A percentile compares a stretch with the other conserved stretches of the same genome.
These are phyloP conservation scores for Nicotiana attenuata DNA, from an alignment of 257 asterid species.

Conservation along the genomic window DNA sequence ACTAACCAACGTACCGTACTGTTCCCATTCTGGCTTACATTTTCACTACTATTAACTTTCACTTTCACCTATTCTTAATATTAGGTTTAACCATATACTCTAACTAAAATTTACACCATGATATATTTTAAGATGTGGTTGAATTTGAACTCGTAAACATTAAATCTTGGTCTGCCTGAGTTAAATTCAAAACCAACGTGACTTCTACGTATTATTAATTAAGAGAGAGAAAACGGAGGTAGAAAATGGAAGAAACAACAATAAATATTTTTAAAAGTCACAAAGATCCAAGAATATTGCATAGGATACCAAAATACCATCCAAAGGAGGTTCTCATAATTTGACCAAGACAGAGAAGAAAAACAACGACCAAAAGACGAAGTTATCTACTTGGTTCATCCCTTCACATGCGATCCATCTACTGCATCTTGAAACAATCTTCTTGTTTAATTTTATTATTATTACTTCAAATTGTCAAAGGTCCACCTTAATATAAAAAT, in stretches of 20 bases:
- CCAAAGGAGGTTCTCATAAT: constrained; percentile 7
- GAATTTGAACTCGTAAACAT: too few relatives aligned
- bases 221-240: neutral
- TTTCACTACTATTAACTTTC: neutral
- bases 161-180: neutral
- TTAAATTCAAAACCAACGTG: neutral
- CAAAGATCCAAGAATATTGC: neutral
- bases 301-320: constrained; percentile 11
- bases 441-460: too few relatives aligned
- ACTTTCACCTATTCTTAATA: neutral
- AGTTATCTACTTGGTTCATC: constrained; percentile 8
- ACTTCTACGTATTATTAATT: neutral
- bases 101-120: neutral
- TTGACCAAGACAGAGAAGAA: constrained; percentile 14
- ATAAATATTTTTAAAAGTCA: neutral
- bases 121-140: neutral
- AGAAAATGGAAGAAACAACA: neutral
- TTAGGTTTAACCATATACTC: neutral
- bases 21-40: neutral
- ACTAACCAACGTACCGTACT: neutral
- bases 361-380: neutral
- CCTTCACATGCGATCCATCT: constrained; percentile 7
- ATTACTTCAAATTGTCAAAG: neutral
- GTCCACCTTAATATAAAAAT: neutral
- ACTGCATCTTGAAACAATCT: neutral